These are phyloP conservation scores for Penicillium thymicola DNA, from an alignment of 2,329 filamentous ascomycete species.

Conservation along the genomic window DNA sequence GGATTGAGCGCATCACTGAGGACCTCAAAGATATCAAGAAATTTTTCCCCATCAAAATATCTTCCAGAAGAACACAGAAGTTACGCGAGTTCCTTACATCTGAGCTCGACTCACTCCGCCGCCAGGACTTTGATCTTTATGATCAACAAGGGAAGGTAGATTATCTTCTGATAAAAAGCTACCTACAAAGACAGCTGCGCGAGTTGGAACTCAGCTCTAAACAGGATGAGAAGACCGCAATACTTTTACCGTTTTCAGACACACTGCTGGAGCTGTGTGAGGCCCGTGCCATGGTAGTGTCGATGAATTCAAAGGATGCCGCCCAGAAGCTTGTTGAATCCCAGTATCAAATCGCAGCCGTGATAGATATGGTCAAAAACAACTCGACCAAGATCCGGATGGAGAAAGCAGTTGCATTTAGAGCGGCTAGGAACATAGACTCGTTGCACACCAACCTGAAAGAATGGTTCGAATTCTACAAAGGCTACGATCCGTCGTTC, in stretches of 20 bases:
- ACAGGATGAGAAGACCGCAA: constrained; percentile 6
- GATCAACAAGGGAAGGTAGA: background rate
- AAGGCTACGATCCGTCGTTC: background rate
- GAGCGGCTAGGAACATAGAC: background rate
- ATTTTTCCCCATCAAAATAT: background rate
- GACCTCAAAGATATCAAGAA: background rate
- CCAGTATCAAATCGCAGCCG: background rate
- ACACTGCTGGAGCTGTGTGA: background rate
- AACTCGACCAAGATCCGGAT: background rate
- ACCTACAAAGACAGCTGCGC: background rate
- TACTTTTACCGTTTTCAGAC: background rate
- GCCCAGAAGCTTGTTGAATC: background rate
- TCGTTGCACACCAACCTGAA: background rate
- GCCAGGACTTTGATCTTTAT: background rate
- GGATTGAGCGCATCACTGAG: background rate
- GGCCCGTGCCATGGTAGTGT: background rate
- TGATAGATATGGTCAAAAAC: background rate
- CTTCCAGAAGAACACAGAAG: background rate
- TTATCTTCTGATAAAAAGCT: background rate
- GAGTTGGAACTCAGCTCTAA: constrained; percentile 39
- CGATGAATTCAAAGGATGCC: background rate
- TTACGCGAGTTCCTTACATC: background rate
- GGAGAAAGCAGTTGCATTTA: background rate
- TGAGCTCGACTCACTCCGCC: background rate
- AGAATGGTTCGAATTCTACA: background rate